A percentile compares a stretch with the other conserved stretches of the same genome.
Evolutionary conservation across 768 basidiomycete genomes (phyloP).

Genomic region (Termitomyces sp.): DNA sequence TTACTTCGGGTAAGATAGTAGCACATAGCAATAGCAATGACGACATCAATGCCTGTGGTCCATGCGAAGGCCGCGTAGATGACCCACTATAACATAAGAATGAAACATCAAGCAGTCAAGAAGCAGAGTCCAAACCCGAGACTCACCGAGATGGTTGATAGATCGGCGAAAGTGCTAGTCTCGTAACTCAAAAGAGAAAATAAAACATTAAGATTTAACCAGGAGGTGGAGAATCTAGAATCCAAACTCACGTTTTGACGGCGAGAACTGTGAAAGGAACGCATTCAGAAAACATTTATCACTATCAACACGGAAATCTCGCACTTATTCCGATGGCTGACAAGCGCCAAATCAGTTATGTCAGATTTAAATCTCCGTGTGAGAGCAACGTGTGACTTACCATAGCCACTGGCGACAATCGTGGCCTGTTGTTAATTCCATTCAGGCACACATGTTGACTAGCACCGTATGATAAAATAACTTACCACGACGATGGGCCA

Average conservation of each 20-base stretch:
- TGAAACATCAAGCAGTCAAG: background rate
- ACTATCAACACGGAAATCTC: background rate
- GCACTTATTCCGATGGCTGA: slow-evolving; percentile 21
- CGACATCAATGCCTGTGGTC: slow-evolving; percentile 21
- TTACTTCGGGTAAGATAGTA: slow-evolving; percentile 22
- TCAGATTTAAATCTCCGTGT: background rate
- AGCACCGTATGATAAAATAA: background rate
- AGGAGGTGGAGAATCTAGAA: background rate
- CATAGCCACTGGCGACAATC: slow-evolving; percentile 18
- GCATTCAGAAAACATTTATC: background rate
- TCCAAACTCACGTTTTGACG: slow-evolving; percentile 18
- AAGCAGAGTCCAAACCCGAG: background rate
- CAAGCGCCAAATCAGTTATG: background rate
- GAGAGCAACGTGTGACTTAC: slow-evolving; percentile 7
- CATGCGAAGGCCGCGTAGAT: slow-evolving; percentile 22
- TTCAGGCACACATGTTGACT: background rate
- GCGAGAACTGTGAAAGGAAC: slow-evolving; percentile 14
- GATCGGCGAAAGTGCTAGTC: slow-evolving; percentile 12
- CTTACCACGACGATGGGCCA: slow-evolving; percentile 20
- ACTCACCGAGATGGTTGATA: slow-evolving; percentile 16
- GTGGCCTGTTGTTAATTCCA: background rate
- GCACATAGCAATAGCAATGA: slow-evolving; percentile 23
- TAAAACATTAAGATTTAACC: background rate
- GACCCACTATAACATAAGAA: slow-evolving; percentile 19
- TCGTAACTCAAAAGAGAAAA: slow-evolving; percentile 9